phyloP scores from a whole-genome alignment of 495 filamentous ascomycete genomes.

The Talaromyces trachyspermus region DNA sequence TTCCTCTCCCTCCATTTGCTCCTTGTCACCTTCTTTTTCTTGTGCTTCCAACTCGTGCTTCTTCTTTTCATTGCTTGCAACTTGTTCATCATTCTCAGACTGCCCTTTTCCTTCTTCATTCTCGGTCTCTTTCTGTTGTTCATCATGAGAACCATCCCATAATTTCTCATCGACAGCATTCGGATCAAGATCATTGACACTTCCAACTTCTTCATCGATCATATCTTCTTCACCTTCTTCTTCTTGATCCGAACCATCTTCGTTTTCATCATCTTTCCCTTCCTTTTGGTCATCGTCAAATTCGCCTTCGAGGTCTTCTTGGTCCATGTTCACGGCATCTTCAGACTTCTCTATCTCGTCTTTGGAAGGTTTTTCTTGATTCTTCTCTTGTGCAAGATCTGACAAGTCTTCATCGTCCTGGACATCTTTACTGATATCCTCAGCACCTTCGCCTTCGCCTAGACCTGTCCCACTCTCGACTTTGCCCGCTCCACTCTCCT shows the following conservation, averaged over 20 bases:
- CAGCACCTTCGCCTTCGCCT: conserved; percentile 89
- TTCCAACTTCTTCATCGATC: conserved; percentile 84
- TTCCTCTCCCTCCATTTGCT: conserved; percentile 48
- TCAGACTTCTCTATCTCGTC: conserved; percentile 62
- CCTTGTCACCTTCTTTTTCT: conserved; percentile 39
- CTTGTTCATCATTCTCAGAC: conserved; percentile 55
- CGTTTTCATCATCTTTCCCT: conserved; percentile 46
- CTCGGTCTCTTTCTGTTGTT: conserved; percentile 74
- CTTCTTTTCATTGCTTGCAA: conserved; percentile 51
- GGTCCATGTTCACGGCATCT: conserved; percentile 92
- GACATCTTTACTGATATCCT: conserved; percentile 97
- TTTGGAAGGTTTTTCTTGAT: conserved; percentile 43
- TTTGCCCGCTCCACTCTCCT: conserved; percentile 59
- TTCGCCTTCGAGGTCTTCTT: conserved; percentile 79
- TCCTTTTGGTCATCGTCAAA: conserved; percentile 58
- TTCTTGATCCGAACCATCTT: conserved; percentile 41
- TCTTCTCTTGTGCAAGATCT: conserved; percentile 78
- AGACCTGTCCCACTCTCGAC: conserved; percentile 90
- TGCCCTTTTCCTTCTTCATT: conserved; percentile 63
- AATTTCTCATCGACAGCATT: conserved; percentile 93
- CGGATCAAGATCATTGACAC: conserved; percentile 82
- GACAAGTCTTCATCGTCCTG: conserved; percentile 86
- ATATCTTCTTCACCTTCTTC: conserved; percentile 55
- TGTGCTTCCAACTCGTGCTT: conserved; percentile 41
- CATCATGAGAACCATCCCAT: conserved; percentile 81